Evolutionary conservation across 441 rosid genomes (phyloP).

Genomic region (Gossypium lobatum): DNA sequence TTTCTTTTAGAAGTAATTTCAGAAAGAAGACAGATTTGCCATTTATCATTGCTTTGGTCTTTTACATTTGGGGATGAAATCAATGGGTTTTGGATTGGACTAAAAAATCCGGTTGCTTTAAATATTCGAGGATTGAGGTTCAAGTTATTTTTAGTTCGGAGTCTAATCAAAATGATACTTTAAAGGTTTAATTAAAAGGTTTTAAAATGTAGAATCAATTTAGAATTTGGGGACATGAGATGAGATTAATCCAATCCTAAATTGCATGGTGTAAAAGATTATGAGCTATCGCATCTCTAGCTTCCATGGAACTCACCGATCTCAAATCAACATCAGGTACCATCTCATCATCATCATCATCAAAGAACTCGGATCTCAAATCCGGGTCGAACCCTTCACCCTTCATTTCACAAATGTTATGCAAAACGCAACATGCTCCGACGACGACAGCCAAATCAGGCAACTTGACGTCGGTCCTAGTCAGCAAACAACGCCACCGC

Average conservation of each 20-base stretch:
- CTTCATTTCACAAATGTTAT: constrained; percentile 57
- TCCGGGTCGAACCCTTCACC: constrained; percentile 41
- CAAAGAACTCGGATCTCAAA: constrained; percentile 37
- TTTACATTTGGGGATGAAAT: no score
- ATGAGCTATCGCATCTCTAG: constrained; percentile 60
- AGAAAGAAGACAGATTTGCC: no score
- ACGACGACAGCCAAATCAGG: constrained; percentile 60
- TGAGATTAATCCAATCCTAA: background rate
- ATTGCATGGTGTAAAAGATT: constrained; percentile 56
- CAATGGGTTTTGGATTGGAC: no score
- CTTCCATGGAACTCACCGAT: constrained; percentile 47
- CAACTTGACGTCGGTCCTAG: constrained; percentile 53
- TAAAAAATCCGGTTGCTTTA: no score
- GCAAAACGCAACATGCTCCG: constrained; percentile 65
- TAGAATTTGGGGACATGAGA: no score
- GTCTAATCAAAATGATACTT: no score
- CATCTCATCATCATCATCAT: constrained; percentile 62
- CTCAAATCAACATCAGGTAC: constrained; percentile 49
- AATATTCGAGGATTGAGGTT: no score
- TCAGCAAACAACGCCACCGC: constrained; percentile 62
- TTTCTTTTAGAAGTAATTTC: no score
- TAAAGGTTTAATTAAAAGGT: no score
- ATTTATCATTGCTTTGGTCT: no score
- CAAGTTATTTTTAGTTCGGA: no score
- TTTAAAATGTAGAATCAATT: no score